Evolutionary conservation across 139 green algal genomes (phyloP).

Genomic region (Chlorella sp.): DNA sequence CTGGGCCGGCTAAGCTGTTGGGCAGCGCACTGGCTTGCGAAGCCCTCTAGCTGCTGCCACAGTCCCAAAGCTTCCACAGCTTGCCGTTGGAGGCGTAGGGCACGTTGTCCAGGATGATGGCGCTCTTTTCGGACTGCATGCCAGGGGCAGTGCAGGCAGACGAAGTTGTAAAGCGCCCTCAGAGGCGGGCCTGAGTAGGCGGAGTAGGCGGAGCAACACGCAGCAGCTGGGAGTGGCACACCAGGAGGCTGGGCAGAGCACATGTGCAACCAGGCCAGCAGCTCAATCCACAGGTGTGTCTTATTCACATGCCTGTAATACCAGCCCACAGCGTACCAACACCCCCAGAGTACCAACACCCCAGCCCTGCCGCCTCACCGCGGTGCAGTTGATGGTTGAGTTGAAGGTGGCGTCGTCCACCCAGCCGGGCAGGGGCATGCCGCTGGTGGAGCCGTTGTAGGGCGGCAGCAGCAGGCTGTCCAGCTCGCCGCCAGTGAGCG

Average conservation of each 20-base stretch:
- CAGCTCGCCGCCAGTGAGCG: slow-evolving; percentile 18
- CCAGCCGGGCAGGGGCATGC: neutral
- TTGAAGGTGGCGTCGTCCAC: slow-evolving; percentile 23
- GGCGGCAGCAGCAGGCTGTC: slow-evolving; percentile 14
- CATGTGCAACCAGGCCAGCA: neutral
- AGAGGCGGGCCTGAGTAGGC: neutral
- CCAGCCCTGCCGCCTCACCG: neutral
- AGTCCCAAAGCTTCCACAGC: too few species aligned
- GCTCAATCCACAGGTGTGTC: neutral
- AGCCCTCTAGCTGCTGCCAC: too few species aligned
- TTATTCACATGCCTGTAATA: neutral
- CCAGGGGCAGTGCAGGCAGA: neutral
- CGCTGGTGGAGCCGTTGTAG: slow-evolving; percentile 12
- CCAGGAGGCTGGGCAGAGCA: neutral
- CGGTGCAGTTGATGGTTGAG: slow-evolving; percentile 25
- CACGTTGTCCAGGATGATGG: slow-evolving; percentile 38
- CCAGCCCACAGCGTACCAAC: neutral
- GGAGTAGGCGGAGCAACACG: too few species aligned
- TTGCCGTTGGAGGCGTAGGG: slow-evolving; percentile 35
- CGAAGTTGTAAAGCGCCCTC: too few species aligned
- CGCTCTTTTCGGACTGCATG: neutral
- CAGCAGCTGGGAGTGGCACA: neutral
- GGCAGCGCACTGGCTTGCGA: too few species aligned
- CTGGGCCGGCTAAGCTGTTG: too few species aligned
- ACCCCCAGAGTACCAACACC: neutral